Evolutionary conservation across 441 rosid genomes (phyloP).

Genomic region (Oxalis stricta): DNA sequence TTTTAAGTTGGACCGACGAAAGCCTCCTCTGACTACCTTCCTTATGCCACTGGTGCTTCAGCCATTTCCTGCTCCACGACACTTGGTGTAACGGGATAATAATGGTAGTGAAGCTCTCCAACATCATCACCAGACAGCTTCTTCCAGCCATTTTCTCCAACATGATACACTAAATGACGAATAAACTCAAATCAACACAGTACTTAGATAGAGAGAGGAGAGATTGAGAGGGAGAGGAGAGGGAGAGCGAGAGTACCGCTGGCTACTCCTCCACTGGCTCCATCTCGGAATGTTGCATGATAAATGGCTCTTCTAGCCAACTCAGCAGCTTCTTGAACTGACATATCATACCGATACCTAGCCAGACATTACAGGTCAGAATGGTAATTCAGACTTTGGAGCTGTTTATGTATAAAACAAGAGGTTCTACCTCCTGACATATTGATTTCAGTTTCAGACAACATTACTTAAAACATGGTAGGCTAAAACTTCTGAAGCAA

Average conservation of each 20-base stretch:
- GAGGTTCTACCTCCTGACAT: neutral
- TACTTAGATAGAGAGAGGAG: neutral
- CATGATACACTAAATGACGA: constrained; percentile 58
- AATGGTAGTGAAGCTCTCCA: constrained; percentile 79
- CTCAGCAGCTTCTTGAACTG: constrained; percentile 87
- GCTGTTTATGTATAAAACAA: neutral
- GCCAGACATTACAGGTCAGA: constrained; percentile 1
- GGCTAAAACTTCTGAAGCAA: neutral
- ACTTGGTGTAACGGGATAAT: constrained; percentile 52
- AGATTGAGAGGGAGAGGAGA: neutral
- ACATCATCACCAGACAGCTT: constrained; percentile 97
- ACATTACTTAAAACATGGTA: neutral
- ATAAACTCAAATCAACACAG: neutral
- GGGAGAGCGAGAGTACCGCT: constrained; percentile 46
- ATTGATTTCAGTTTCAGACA: neutral
- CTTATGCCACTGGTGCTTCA: constrained; percentile 37
- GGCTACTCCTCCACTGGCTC: constrained; percentile 99
- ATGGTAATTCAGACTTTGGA: neutral
- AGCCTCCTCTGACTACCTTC: neutral
- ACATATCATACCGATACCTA: constrained; percentile 77
- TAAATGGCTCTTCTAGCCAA: constrained; percentile 92
- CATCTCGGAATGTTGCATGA: constrained; percentile 98
- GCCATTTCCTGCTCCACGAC: constrained; percentile 82
- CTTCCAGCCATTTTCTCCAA: constrained; percentile 90
- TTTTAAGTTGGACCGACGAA: neutral